Evolutionary conservation across 768 basidiomycete species (phyloP), one percentile per base, ranked within the genome.

Genomic region (Holtermanniella nyarrowii): DNA sequence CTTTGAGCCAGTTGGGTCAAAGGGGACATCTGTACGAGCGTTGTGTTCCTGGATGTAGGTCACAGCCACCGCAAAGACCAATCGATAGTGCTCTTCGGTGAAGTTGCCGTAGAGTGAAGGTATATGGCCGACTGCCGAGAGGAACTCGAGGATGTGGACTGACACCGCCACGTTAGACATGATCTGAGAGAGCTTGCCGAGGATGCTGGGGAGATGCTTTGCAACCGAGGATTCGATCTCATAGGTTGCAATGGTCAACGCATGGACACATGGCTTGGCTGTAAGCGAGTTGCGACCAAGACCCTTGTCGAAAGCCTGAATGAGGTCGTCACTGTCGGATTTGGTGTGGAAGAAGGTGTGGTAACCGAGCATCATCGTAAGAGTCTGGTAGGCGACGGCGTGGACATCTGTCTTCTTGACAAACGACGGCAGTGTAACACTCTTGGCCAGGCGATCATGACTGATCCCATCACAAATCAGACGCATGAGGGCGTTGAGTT

Each of bases 131-230:
- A 95, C 78, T 55, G 95, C 83, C 41, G 81, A 79, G 21, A 97
- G 79, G 69, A 97, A 86, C 55, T 86, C 86, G 53, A 97, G 81
- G 67, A 97, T 91, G 66, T 97, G 91, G n/a, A 91, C 85, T 4
- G 89, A 85, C 79, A 96, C 85, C 54, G 82, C 82, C 2, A 88
- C 82, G 49, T 86, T 89, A 0, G 88, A 88, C 83, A 96, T 91
- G 73, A 97, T 93, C 68, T 86, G 84, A 14, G 56, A 56, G 24
- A 97, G 78, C 70, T 86, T 87, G 61, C 85, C 84, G 52, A 97
- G 75, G 48, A 95, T 88, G 27, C 78, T 76, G 5, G 88, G 79
- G 27, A 96, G 75, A 60, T 77, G 81, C 57, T 84, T 85, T 23
- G 83, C 86, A 71, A 90, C 80, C 5, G 86, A 86, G 5, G 80